Evolutionary conservation across 768 basidiomycete species (phyloP).

Genomic region (Pseudohyphozyma bogoriensis): DNA sequence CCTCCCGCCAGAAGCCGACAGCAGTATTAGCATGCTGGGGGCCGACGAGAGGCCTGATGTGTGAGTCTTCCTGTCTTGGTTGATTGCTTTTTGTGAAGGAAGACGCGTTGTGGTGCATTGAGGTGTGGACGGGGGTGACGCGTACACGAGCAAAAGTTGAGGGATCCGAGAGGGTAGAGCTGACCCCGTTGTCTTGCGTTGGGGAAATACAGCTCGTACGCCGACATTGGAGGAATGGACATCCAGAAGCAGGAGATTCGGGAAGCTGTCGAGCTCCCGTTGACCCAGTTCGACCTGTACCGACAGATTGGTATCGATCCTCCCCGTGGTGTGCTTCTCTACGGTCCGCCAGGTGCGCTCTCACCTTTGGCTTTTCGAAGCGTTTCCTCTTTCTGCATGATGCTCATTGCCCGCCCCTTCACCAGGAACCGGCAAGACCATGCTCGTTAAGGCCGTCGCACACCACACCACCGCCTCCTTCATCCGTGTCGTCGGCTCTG

Average conservation of each 20-base stretch:
- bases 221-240: conserved; percentile 95
- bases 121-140: no score
- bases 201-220: conserved; percentile 48
- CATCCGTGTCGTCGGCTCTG: conserved; percentile 94
- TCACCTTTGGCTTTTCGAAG: not conserved
- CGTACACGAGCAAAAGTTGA: no score
- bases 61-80: not conserved
- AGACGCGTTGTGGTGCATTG: no score
- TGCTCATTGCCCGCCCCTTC: conserved; percentile 33
- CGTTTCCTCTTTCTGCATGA: not conserved
- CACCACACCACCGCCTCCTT: conserved; percentile 94
- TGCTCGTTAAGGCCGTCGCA: conserved; percentile 99
- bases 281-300: conserved; percentile 93
- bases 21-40: conserved; percentile 87
- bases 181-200: no score
- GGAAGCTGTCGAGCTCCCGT: conserved; percentile 92
- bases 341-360: conserved; percentile 80
- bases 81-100: no score
- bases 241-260: conserved; percentile 96
- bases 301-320: conserved; percentile 99
- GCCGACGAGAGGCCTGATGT: conserved; percentile 93
- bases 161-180: no score
- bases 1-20: conserved; percentile 95
- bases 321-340: conserved; percentile 88
- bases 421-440: conserved; percentile 89